These are phyloP conservation scores for Fusarium graminum DNA, from an alignment of 2,329 filamentous ascomycete genomes.

Conservation along the genomic window DNA sequence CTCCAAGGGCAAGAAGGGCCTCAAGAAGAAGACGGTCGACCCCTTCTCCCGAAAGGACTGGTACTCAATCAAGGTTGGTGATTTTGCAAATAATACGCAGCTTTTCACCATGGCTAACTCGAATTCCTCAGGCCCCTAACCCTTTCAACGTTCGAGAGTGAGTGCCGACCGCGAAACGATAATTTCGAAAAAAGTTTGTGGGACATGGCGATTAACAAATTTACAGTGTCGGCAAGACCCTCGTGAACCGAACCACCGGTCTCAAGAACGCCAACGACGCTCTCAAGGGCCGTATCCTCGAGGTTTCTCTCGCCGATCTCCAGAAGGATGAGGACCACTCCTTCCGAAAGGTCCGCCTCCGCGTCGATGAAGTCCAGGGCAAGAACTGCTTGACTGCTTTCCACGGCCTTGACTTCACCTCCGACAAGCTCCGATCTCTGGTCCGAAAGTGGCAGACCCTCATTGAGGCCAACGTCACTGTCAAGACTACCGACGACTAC, in stretches of 20 bases:
- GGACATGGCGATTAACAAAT: conserved; percentile 38
- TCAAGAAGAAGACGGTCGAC: conserved; percentile 99
- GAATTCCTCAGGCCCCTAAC: conserved; percentile 78
- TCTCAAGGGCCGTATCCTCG: conserved; percentile 98
- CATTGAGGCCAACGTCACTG: conserved; percentile 99
- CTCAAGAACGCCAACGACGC: conserved; percentile 99
- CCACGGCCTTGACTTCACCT: conserved; percentile 99
- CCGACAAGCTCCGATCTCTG: conserved; percentile 98
- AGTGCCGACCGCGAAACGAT: conserved; percentile 59
- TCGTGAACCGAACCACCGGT: conserved; percentile 99
- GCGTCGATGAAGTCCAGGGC: conserved; percentile 98
- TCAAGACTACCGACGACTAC: conserved; percentile 99
- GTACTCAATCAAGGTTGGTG: conserved; percentile 90
- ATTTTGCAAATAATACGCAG: conserved; percentile 2
- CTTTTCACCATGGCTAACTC: conserved; percentile 38
- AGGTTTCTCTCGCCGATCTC: conserved; percentile 98
- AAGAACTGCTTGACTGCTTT: conserved; percentile 99
- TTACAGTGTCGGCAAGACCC: conserved; percentile 96
- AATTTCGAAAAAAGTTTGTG: conserved; percentile 22
- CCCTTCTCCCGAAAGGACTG: conserved; percentile 99
- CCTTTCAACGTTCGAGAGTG: conserved; percentile 98
- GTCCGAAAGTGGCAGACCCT: conserved; percentile 99
- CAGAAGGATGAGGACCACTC: conserved; percentile 99
- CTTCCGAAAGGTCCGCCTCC: conserved; percentile 99
- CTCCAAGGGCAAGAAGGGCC: conserved; percentile 99